These are phyloP conservation scores for Aristolochia contorta DNA, from an alignment of 164 flowering plant genomes.

Conservation along the genomic window DNA sequence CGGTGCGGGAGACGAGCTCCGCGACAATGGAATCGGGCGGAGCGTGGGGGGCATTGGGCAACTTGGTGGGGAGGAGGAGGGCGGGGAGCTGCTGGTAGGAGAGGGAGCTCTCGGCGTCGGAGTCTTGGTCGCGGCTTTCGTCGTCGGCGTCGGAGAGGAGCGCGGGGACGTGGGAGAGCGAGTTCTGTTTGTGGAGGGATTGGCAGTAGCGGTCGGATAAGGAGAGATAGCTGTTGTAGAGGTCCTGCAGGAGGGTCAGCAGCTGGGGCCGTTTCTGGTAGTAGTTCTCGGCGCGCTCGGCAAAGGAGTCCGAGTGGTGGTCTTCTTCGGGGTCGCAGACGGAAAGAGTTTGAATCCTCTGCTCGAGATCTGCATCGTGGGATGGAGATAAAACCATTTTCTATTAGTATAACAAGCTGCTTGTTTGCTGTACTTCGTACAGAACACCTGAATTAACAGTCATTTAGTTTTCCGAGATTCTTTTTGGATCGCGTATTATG, in stretches of 20 bases:
- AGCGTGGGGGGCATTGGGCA: not conserved
- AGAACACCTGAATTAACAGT: too few relatives aligned
- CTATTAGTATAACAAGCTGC: too few relatives aligned
- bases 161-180: conserved; percentile 9
- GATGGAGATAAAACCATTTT: too few relatives aligned
- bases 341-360: conserved; percentile 36
- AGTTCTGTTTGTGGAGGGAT: conserved; percentile 21
- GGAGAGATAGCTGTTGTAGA: conserved; percentile 49
- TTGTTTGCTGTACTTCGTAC: too few relatives aligned
- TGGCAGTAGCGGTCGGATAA: conserved; percentile 59
- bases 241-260: conserved; percentile 49
- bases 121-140: conserved; percentile 6
- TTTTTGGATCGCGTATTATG: too few relatives aligned
- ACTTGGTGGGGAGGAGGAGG: not conserved
- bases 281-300: conserved; percentile 67
- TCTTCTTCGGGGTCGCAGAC: conserved; percentile 17
- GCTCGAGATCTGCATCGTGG: conserved; percentile 34
- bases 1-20: conserved; percentile 38
- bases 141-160: conserved; percentile 11
- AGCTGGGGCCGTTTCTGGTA: conserved; percentile 71
- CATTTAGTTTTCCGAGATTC: too few relatives aligned
- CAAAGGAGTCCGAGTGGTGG: conserved; percentile 36
- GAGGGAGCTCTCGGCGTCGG: conserved; percentile 56
- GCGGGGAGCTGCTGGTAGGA: conserved; percentile 31
- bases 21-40: conserved; percentile 22